Conservation (phyloP, 257 asterid species). For the Solanum etuberosum region DNA sequence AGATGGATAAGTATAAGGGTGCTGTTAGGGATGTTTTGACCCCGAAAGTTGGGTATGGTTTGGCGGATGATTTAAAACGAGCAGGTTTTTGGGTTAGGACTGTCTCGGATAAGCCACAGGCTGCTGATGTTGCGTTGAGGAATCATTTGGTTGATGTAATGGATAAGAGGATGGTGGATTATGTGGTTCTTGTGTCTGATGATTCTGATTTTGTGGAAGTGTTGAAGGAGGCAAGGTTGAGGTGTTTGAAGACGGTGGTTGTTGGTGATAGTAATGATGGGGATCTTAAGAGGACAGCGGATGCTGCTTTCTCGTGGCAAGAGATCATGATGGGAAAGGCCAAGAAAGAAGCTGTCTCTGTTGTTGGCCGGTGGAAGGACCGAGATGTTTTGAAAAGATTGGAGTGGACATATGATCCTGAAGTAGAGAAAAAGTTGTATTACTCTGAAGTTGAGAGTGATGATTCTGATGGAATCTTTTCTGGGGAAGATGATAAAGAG, state of each 20-base stretch:
- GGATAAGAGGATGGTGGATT: constrained; percentile 51
- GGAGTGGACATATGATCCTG: constrained; percentile 78
- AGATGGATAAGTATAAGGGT: constrained; percentile 78
- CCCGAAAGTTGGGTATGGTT: constrained; percentile 67
- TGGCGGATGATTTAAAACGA: constrained; percentile 68
- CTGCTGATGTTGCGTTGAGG: constrained; percentile 65
- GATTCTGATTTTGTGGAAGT: constrained; percentile 67
- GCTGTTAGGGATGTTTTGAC: constrained; percentile 66
- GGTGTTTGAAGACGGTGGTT: constrained; percentile 84
- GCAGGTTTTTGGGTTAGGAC: constrained; percentile 78
- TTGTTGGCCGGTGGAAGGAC: constrained; percentile 76
- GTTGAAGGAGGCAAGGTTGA: constrained; percentile 61
- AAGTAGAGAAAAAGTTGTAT: constrained; percentile 22
- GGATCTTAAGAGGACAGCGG: constrained; percentile 55
- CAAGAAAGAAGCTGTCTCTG: constrained; percentile 63
- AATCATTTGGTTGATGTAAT: constrained; percentile 64
- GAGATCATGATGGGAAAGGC: constrained; percentile 84
- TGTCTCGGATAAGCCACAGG: constrained; percentile 69
- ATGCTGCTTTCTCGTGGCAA: constrained; percentile 80
- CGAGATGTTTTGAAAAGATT: constrained; percentile 46
- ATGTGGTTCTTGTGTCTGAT: constrained; percentile 77
- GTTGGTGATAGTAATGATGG: constrained; percentile 68
- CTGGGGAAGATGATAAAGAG: constrained; percentile 19
- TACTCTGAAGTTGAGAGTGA: constrained; percentile 32
- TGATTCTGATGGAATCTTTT: constrained; percentile 27